Base-by-base conservation (phyloP, 257 asterid genomes). In the Nyctanthes arbortristis region DNA sequence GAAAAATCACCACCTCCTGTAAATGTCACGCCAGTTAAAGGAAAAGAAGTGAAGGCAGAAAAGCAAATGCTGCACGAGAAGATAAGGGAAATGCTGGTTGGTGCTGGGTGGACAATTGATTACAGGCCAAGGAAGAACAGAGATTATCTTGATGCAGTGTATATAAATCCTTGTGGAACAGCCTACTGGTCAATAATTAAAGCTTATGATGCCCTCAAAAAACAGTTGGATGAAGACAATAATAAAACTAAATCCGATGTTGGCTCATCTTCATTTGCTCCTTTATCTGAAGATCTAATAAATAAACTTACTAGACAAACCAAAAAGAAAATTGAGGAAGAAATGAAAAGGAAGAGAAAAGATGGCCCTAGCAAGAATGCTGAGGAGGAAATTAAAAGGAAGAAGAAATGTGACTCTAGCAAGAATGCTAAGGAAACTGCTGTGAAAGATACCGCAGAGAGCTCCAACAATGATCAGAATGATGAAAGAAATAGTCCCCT, bases 171-270 rank as follows among this genome's bases (percentile, higher is more conserved):
- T n/a, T 70, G 60, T 68, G 99, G 99, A 82, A 94, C 97, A 25
- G 96, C 97, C 27, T 91, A 89, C 78, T 94, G 99, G 99, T 94
- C 99, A 11, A 91, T 94, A 65, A 85, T 89, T 49, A 89, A 91
- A 86, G 99, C 99, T 33, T 91, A 94, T 65, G 99, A 93, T 31
- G 97, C 99, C 31, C 81, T 91, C 71, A 91, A 88, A 70, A 91
- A 89, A 71, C 95, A 87, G 69, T 72, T 83, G 60, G 89, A 70
- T 66, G 96, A 81, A 72, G 88, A 84, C 69, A 65, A 49, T 32
- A 72, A 66, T 31, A 84, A 78, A 73, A 76, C 59, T 31, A 79
- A 75, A 74, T 37, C 66, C 34, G 84, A 73, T 35, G 82, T 85
- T 68, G 78, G 73, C 68, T 77, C 96, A 63, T 70, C 89, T 63